phyloP scores from a whole-genome alignment of 805 yeast species.

The Starmerella vitae region DNA sequence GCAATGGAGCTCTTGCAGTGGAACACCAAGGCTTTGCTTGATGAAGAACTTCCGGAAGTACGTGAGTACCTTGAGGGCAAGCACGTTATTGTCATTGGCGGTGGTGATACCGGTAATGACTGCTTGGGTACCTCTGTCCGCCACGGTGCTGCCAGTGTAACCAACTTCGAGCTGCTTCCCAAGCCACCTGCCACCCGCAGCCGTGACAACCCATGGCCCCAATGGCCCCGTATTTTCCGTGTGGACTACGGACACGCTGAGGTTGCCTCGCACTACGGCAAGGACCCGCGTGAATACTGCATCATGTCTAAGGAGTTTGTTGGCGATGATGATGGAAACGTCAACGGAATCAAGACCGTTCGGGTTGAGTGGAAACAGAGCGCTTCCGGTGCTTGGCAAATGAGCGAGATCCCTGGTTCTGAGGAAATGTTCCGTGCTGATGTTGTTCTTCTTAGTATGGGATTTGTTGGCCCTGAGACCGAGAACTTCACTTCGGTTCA shows the following conservation, averaged over 20 bases:
- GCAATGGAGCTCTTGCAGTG: conserved; percentile 85
- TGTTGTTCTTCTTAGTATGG: conserved; percentile 87
- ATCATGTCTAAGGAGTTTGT: conserved; percentile 90
- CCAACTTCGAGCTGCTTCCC: conserved; percentile 88
- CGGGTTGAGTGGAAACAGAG: conserved; percentile 97
- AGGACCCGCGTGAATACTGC: conserved; percentile 94
- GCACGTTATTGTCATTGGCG: conserved; percentile 92
- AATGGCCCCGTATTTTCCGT: conserved; percentile 96
- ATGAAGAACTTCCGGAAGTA: conserved; percentile 64
- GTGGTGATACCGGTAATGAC: conserved; percentile 99
- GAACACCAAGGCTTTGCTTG: conserved; percentile 82
- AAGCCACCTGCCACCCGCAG: conserved; percentile 77
- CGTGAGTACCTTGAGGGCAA: conserved; percentile 63
- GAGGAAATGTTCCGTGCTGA: conserved; percentile 94
- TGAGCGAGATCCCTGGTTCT: conserved; percentile 92
- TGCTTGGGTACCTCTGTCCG: conserved; percentile 95
- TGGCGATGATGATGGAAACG: conserved; percentile 90
- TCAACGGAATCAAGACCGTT: conserved; percentile 87
- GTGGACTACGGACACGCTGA: conserved; percentile 97
- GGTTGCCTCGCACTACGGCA: conserved; percentile 86
- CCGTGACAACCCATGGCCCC: conserved; percentile 98
- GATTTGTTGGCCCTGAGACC: conserved; percentile 92
- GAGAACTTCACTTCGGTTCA: conserved; percentile 44
- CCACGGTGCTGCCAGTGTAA: conserved; percentile 90
- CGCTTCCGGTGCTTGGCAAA: conserved; percentile 95